Conservation (phyloP, 306 rosid species). For the Parietaria judaica region DNA sequence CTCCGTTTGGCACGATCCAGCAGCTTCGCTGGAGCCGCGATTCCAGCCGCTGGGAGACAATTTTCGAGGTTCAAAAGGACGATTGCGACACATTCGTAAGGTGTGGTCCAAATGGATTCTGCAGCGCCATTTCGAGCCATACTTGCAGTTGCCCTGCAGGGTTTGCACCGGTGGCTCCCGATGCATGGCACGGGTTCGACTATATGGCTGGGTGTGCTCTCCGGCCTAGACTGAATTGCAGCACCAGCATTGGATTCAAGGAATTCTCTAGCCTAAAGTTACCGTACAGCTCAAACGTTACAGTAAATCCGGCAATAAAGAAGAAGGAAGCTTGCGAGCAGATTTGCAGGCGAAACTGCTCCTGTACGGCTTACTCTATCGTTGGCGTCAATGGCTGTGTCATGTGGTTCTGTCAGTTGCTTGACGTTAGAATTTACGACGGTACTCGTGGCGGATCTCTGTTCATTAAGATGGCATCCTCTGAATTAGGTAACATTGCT, state of each 20-base stretch:
- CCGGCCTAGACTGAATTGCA: constrained; percentile 13
- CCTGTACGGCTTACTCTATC: constrained; percentile 26
- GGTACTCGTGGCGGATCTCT: constrained; percentile 29
- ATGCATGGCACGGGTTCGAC: constrained; percentile 39
- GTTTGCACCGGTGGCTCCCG: constrained; percentile 34
- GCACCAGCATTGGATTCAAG: constrained; percentile 11
- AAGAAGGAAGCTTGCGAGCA: constrained; percentile 16
- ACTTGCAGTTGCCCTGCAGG: constrained; percentile 54
- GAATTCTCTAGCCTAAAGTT: constrained; percentile 1
- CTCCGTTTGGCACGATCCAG: constrained; percentile 18
- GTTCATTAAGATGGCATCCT: constrained; percentile 26
- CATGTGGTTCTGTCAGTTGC: constrained; percentile 27
- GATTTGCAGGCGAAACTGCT: constrained; percentile 20
- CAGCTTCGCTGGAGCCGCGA: constrained; percentile 27
- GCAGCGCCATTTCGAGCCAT: constrained; percentile 28
- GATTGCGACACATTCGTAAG: constrained; percentile 41
- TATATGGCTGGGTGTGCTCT: constrained; percentile 48
- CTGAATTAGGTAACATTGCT: constrained; percentile 22
- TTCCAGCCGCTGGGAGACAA: constrained; percentile 26
- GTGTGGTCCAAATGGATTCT: constrained; percentile 45
- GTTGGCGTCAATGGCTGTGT: constrained; percentile 37
- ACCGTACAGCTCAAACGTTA: constrained; percentile 7
- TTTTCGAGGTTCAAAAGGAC: constrained; percentile 29
- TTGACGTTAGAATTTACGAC: constrained; percentile 13
- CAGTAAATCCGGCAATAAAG: not conserved